Base-by-base conservation (phyloP, 2,329 filamentous ascomycete species). In the Colletotrichum cordylinicola region DNA sequence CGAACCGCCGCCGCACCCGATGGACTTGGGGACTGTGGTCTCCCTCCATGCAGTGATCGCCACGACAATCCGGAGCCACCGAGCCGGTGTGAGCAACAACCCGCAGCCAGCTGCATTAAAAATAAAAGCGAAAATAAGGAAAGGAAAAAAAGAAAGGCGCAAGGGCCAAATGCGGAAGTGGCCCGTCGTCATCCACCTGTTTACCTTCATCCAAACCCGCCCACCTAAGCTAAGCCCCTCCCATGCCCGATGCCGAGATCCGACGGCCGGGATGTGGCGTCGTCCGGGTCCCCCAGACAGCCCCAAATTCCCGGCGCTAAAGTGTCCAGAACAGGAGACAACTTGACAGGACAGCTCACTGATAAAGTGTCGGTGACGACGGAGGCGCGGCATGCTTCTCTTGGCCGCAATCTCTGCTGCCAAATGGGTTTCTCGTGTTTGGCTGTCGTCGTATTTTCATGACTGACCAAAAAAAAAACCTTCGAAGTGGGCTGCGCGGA, bases 261-360 rank as follows among this genome's bases (percentile, higher is more conserved):
- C 74, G 70, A 75, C 65, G 58, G 65, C 70, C 74, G 64, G 70
- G 70, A 74, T 75, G 74, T 75, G 70, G 74, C 70, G 74, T 69
- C 66, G 73, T 74, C 74, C 74, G 70, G 70, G 48, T 58, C 35
- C 60, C 60, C 37, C 43, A 72, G 48, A 29, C 16, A 31, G 27
- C 43, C 5, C 8, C 61, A 75, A 58, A 58, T 18, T 65, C 73
- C 69, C 69, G 62, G 39, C 62, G 62, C 70, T 55, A 68, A 35
- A 67, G 16, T 3, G 7, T 10, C 33, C 31, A 33, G 21, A 61
- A 61, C n/a, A 56, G 29, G 31, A 27, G 21, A 24, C 13, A 27
- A 27, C 24, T 27, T 27, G 24, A 27, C 24, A 15, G 13, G 27
- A 52, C 39, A 55, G 24, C 37, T 67, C 33, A 37, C 35, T n/a